Evolutionary conservation across 345 rosid species (phyloP), one percentile per base, ranked within the genome.

Genomic region (Bruguiera gymnorhiza): DNA sequence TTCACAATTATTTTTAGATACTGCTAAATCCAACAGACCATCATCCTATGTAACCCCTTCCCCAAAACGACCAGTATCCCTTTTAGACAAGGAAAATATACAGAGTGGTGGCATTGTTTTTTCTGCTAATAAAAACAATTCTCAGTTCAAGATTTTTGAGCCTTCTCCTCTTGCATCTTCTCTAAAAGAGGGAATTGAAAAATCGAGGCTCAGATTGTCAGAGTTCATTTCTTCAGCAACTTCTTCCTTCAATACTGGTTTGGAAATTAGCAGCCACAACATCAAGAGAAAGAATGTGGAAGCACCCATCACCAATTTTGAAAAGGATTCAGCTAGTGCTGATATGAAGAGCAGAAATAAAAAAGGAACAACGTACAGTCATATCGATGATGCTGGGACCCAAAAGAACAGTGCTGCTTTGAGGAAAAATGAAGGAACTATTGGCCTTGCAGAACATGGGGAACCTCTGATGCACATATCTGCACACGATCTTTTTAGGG

Each of bases 1-100:
- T 61, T 70, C 66, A 60, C 66, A 80, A 52, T 72, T 65, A 65
- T 76, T 57, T 76, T 30, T 69, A 63, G 75, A 67, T 56, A 34
- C 81, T 75, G 78, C 75, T 56, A 69, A 71, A 48, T 70, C 83
- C 63, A 70, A 77, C 9, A 74, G 75, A 29, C 74, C 69, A 18
- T 62, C 66, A 59, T 63, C 82, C 62, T 69, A 71, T 70, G 78
- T 68, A 39, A 89, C 96, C 71, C 89, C 93, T 86, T 87, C 90
- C 43, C 88, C 89, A 20, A 83, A 73, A 73, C 81, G 65, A 36
- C 62, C 80, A 52, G 76, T 72, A 72, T 72, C 80, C 69, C 69
- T 81, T 70, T 70, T 84, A 70, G 77, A 84, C 63, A 79, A 70
- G 76, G 87, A 70, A 70, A 79, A 75, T 61, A 66, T 58, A 60